These are phyloP conservation scores for Fusarium goolgardi DNA, from an alignment of 2,329 filamentous ascomycete species.

Conservation along the genomic window DNA sequence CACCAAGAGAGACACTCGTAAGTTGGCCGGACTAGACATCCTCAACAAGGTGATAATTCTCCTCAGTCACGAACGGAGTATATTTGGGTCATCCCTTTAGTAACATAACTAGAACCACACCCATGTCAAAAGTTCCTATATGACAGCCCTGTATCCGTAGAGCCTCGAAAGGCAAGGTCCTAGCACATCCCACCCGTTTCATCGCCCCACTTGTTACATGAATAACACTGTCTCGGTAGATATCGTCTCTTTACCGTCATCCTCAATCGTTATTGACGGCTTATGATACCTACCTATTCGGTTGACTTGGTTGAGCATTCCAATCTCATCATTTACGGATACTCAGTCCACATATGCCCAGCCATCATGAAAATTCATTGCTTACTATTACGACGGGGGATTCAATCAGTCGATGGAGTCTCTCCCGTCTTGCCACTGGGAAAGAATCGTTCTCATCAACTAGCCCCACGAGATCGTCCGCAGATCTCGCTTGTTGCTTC, in stretches of 20 bases:
- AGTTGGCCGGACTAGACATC: not conserved
- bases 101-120: not conserved
- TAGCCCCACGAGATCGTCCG: slow-evolving; percentile 4
- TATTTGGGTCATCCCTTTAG: not conserved
- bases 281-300: not conserved
- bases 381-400: not conserved
- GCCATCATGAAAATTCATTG: not conserved
- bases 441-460: slow-evolving; percentile 1
- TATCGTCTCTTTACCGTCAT: not conserved
- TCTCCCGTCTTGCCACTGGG: not conserved
- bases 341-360: not conserved
- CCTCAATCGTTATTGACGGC: not conserved
- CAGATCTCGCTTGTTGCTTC: slow-evolving; percentile 1
- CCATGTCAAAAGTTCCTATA: slow-evolving; percentile 1
- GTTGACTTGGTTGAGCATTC: not conserved
- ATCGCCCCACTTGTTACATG: slow-evolving; percentile 2
- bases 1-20: not conserved
- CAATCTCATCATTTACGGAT: not conserved
- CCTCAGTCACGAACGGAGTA: not conserved
- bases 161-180: not conserved
- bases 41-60: not conserved
- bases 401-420: not conserved
- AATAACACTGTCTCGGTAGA: not conserved
- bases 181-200: not conserved
- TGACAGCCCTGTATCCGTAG: not conserved